Evolutionary conservation across 768 basidiomycete species (phyloP).

Genomic region (Sistotremastrum suecicum): DNA sequence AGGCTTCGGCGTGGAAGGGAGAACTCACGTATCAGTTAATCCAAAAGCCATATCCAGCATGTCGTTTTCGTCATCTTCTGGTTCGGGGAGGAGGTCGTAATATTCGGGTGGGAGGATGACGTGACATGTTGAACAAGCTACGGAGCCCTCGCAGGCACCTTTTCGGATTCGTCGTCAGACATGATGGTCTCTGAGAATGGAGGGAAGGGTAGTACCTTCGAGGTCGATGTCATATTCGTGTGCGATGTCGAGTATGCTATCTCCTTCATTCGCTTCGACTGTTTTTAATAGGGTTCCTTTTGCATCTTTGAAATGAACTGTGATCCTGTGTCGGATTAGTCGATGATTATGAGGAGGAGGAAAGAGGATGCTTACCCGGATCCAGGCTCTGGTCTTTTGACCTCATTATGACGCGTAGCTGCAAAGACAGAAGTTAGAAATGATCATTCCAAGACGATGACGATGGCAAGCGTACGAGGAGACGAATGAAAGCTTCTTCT

Average conservation of each 20-base stretch:
- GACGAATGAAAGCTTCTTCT: conserved; percentile 3
- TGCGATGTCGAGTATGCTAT: conserved; percentile 80
- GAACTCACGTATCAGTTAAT: conserved; percentile 72
- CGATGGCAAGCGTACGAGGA: background rate
- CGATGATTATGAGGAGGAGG: background rate
- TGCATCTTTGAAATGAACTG: conserved; percentile 79
- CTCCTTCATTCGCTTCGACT: conserved; percentile 86
- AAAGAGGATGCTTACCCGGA: conserved; percentile 37
- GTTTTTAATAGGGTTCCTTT: conserved; percentile 77
- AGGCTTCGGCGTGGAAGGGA: background rate
- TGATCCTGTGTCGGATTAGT: conserved; percentile 41
- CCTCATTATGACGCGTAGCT: conserved; percentile 30
- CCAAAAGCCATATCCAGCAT: conserved; percentile 99
- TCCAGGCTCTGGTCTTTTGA: conserved; percentile 50
- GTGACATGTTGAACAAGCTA: conserved; percentile 97
- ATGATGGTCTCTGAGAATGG: no score
- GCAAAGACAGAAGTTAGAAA: background rate
- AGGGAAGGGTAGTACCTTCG: conserved; percentile 50
- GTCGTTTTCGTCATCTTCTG: conserved; percentile 95
- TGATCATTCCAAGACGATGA: background rate
- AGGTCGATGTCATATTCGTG: conserved; percentile 94
- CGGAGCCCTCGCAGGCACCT: conserved; percentile 93
- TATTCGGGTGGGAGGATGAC: conserved; percentile 70
- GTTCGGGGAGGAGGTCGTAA: conserved; percentile 82
- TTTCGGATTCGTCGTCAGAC: no score